A percentile compares a stretch with the other conserved stretches of the same genome.
Conservation (phyloP, 192 early-diverging fungal genomes). For the Entomortierella lignicola region DNA sequence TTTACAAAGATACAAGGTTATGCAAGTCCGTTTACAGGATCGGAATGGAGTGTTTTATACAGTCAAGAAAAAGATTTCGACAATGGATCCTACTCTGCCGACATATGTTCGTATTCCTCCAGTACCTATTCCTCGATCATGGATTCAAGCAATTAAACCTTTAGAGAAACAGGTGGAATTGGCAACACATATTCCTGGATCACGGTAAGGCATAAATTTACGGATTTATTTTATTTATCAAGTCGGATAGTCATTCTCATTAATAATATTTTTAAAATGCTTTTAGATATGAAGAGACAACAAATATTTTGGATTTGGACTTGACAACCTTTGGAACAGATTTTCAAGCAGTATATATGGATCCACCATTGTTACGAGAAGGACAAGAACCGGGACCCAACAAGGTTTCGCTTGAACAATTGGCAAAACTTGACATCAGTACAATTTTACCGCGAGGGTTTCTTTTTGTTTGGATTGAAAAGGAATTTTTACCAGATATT, state of each 20-base stretch:
- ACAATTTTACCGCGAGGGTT: slow-evolving; percentile 83
- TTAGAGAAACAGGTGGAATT: slow-evolving; percentile 45
- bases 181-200: slow-evolving; percentile 28
- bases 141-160: slow-evolving; percentile 83
- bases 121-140: slow-evolving; percentile 84
- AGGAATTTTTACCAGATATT: slow-evolving; percentile 89
- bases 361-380: slow-evolving; percentile 84
- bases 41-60: slow-evolving; percentile 86
- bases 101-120: slow-evolving; percentile 92
- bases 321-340: slow-evolving; percentile 69
- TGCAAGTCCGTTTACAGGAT: slow-evolving; percentile 90
- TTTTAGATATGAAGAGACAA: slow-evolving; percentile 56
- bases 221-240: no score
- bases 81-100: slow-evolving; percentile 85
- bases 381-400: slow-evolving; percentile 67
- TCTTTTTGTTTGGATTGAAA: slow-evolving; percentile 95
- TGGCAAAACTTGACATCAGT: slow-evolving; percentile 65
- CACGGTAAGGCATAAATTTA: no score
- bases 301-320: slow-evolving; percentile 61
- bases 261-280: no score
- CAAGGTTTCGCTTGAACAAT: slow-evolving; percentile 74
- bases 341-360: slow-evolving; percentile 91
- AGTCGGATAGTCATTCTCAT: no score
- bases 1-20: slow-evolving; percentile 84
- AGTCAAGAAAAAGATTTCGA: slow-evolving; percentile 85